Conservation (phyloP, 768 basidiomycete species). For the Imleria badia region DNA sequence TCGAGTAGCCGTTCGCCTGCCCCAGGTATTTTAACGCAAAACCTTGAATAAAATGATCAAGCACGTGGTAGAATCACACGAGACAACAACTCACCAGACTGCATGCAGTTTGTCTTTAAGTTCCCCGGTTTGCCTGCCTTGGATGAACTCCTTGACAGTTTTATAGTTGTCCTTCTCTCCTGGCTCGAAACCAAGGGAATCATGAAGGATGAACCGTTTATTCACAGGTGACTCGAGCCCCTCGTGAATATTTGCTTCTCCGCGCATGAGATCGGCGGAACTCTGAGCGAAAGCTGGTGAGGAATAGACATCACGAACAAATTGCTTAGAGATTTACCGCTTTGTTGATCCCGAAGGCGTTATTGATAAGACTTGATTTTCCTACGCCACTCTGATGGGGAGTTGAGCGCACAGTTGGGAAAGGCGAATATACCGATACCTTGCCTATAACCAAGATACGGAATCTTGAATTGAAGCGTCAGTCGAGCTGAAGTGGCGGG, state of each 20-base stretch:
- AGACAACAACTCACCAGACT: background rate
- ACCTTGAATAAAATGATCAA: background rate
- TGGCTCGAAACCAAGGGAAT: slow-evolving; percentile 1
- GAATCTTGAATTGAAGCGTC: background rate
- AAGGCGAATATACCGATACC: background rate
- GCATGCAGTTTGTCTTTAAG: background rate
- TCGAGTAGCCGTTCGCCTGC: background rate
- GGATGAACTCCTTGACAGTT: background rate
- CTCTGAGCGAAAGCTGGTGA: background rate
- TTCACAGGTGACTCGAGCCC: slow-evolving; percentile 1
- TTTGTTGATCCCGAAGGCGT: background rate
- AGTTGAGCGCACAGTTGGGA: background rate
- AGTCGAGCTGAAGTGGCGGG: too few relatives aligned
- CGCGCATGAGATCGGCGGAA: background rate
- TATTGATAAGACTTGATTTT: background rate
- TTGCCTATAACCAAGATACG: slow-evolving; percentile 5
- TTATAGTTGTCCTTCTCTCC: background rate
- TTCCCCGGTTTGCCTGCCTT: background rate
- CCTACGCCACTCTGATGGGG: background rate
- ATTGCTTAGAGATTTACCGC: background rate
- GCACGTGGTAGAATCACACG: background rate
- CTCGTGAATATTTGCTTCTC: background rate
- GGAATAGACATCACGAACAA: background rate
- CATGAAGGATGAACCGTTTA: background rate
- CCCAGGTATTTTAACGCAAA: background rate